phyloP scores from a whole-genome alignment of 2,329 filamentous ascomycete genomes.

The Lachnellula willkommii region DNA sequence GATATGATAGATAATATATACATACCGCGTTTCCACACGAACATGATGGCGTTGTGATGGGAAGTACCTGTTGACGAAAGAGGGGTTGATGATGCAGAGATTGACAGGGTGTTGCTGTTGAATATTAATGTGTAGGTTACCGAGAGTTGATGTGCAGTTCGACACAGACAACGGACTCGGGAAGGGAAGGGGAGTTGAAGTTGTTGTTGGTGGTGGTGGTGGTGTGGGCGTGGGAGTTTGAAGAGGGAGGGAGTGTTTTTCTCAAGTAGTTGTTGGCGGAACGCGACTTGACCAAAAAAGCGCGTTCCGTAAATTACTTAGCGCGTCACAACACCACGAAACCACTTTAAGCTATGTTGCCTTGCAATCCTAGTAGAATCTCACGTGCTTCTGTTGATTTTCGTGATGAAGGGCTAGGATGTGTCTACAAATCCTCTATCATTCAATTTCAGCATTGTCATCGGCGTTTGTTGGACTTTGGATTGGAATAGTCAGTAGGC shows the following conservation, averaged over 20 bases:
- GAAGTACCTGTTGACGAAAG: conserved; percentile 5
- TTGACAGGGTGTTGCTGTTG: conserved; percentile 8
- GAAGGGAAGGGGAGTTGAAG: conserved; percentile 5
- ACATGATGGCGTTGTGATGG: conserved; percentile 28
- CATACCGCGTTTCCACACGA: conserved; percentile 34
- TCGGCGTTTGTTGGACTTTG: too few relatives aligned
- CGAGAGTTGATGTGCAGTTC: conserved; percentile 5
- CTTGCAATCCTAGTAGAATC: not conserved
- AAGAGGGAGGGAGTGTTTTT: conserved; percentile 11
- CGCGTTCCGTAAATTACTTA: conserved; percentile 17
- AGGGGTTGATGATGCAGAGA: conserved; percentile 10
- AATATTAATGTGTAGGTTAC: conserved; percentile 9
- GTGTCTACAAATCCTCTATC: conserved; percentile 54
- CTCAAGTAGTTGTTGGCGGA: not conserved
- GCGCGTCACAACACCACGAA: conserved; percentile 22
- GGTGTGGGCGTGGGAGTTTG: conserved; percentile 9
- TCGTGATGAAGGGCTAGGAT: not conserved
- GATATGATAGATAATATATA: conserved; percentile 6
- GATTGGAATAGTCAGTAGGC: too few relatives aligned
- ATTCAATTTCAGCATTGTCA: conserved; percentile 38
- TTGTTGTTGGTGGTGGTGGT: conserved; percentile 14
- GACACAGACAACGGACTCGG: conserved; percentile 10
- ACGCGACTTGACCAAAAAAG: conserved; percentile 15
- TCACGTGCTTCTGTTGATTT: conserved; percentile 1
- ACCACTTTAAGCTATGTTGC: conserved; percentile 20